These are phyloP conservation scores for Diutina sp. DNA, from an alignment of 1,139 yeast genomes.

Conservation along the genomic window DNA sequence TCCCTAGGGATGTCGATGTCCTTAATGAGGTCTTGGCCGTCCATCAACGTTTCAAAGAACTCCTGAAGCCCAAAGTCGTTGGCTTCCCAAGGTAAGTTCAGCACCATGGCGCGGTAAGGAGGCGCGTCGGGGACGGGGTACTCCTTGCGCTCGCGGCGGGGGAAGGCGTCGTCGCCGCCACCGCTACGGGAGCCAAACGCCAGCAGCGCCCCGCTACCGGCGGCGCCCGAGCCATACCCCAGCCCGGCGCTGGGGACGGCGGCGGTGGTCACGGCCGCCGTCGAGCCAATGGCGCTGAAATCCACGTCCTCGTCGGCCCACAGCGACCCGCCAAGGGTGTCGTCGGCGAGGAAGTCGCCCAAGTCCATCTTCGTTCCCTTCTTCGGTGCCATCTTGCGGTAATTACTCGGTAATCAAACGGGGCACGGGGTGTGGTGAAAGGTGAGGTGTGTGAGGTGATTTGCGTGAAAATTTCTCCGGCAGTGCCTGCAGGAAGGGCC, in stretches of 20 bases:
- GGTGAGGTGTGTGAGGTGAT: not conserved
- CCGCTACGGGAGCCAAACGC: too few relatives aligned
- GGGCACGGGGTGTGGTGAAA: not conserved
- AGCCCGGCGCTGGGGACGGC: constrained; percentile 6
- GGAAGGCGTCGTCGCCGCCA: constrained; percentile 24
- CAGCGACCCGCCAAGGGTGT: constrained; percentile 29
- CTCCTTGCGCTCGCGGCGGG: constrained; percentile 40
- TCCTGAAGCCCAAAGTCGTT: constrained; percentile 52
- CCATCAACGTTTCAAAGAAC: constrained; percentile 53
- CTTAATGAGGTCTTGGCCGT: constrained; percentile 29
- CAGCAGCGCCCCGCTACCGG: constrained; percentile 5
- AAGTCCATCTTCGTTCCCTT: constrained; percentile 33
- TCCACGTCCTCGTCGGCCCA: constrained; percentile 77
- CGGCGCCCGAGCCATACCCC: constrained; percentile 3
- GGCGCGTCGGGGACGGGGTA: constrained; percentile 84
- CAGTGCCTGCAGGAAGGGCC: too few relatives aligned
- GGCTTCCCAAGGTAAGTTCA: constrained; percentile 78
- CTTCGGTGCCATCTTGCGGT: constrained; percentile 16
- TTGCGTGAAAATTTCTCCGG: not conserved
- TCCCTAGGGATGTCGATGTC: constrained; percentile 67
- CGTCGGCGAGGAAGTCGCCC: constrained; percentile 38
- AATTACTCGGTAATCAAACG: not conserved
- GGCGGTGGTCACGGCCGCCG: constrained; percentile 29
- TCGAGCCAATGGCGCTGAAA: constrained; percentile 45
- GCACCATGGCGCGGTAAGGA: constrained; percentile 82